Evolutionary conservation across 2,329 filamentous ascomycete genomes (phyloP), one percentile per base, ranked within the genome.

Genomic region (Gnomoniopsis smithogilvyi): DNA sequence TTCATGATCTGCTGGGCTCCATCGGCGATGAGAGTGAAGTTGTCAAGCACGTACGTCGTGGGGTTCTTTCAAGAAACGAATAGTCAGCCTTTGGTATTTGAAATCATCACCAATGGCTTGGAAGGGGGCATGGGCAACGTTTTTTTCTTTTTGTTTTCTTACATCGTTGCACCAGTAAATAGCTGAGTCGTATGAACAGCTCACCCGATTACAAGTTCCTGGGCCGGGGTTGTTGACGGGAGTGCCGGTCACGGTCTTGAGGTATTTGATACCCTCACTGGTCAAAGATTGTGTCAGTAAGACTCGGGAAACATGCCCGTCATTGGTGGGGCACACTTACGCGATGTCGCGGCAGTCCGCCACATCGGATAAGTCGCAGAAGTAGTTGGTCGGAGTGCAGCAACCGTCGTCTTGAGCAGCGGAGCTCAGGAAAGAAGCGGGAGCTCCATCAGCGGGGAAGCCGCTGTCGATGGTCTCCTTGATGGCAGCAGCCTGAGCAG

Each of bases 91-190:
- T 6, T 26, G 10, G 24, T 48, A 6, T 46, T 3, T 46, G 4
- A 30, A 30, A 4, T 46, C 14, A 6, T 24, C 43, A 46, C 6
- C 14, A 19, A 21, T 46, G 1, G 43, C 4, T 19, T 8, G 21
- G 21, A 19, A 19, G 17, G 8, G n/a, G 24, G 21, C 6, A 26
- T 2, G 14, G 14, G 11, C 26, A 48, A 6, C n/a, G 14, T 6
- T 38, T 38, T 38, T 38, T 15, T 38, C 34, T 38, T 38, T 15
- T 38, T 15, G 34, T 15, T 3, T 41, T 6, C 49, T 46, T 48
- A 58, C 56, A 15, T 41, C 1, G 11, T 58, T 58, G 43, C 56
- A 58, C 49, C 41, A 58, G 2, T 2, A 58, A 33, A 58, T 58
- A 21, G 56, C 56, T 2, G 56, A 33, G 21, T 43, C 2, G 1